Base-by-base conservation (phyloP, 2,329 filamentous ascomycete species). In the Penicillium sp. region DNA sequence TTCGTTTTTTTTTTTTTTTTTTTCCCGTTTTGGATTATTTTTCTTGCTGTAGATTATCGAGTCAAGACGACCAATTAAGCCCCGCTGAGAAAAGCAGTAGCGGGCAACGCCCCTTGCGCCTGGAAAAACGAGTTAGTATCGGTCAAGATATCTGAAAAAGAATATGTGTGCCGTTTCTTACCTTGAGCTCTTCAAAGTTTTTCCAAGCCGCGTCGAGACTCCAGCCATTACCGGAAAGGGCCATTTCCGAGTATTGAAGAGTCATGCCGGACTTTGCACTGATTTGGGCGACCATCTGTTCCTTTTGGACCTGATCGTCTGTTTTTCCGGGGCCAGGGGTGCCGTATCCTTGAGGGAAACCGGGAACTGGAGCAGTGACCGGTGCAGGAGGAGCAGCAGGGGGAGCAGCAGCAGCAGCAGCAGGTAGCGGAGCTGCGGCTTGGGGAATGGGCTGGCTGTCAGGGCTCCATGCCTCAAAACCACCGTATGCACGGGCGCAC, bases 231-330 rank as follows among this genome's bases (percentile, higher is more conserved):
- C 92, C 86, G 2, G 85, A 81, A 14, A 97, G 80, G 65, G 93
- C 97, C 79, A 95, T 83, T 62, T 87, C 83, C 1, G 92, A 89
- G 70, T 89, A 96, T 54, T 89, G 80, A 9, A 87, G 75, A 8
- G 85, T 94, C 86, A 99, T 91, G 53, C 87, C 85, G 1, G 92
- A 96, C 66, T 86, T 86, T 60, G 85, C 86, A 60, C 86, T 88
- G 48, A 97, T 81, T 69, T 94, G 87, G 18, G 78, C 64, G 19
- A 86, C 78, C 68, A 96, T 79, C 76, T 92, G 85, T 59, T 88
- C 84, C 63, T 89, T 83, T 61, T 89, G 83, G 40, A 83, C 76
- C 31, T 80, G 76, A n/a, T 77, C 74, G 34, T 77, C 75, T 14
- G 74, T 59, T 58, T 79, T 79, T n/a, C 76, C 77, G 28, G 74